Conservation (phyloP, 176 grass and related monocot species). For the Puccinellia tenuiflora region DNA sequence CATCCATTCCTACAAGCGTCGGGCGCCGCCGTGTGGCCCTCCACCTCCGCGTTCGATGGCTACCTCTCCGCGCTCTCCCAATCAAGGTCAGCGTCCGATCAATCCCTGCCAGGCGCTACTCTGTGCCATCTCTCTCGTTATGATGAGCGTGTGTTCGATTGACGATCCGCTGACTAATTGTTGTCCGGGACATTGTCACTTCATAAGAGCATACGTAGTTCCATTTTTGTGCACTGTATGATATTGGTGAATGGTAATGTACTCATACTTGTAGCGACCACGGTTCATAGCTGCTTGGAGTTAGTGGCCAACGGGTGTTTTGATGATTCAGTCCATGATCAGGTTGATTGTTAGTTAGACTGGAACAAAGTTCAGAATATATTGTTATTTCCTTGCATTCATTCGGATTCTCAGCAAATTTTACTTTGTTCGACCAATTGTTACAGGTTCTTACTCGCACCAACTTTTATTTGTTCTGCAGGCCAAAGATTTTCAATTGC, state of each 20-base stretch:
- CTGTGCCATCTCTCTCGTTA: neutral
- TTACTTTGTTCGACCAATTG: neutral
- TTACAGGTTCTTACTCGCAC: neutral
- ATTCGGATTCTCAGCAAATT: too few relatives aligned
- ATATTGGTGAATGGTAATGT: neutral
- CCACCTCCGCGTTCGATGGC: constrained; percentile 88
- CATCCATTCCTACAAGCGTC: constrained; percentile 92
- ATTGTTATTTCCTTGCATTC: too few relatives aligned
- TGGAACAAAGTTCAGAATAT: too few relatives aligned
- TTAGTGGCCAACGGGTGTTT: neutral
- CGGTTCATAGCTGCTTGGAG: neutral
- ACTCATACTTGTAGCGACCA: neutral
- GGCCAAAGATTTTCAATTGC: constrained; percentile 65
- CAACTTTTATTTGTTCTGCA: constrained; percentile 24
- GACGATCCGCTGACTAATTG: neutral
- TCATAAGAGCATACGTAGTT: neutral
- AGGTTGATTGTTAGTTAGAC: neutral
- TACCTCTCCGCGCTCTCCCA: constrained; percentile 82
- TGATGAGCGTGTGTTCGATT: constrained; percentile 1
- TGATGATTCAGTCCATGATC: neutral
- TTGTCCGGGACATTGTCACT: neutral
- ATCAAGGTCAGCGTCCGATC: constrained; percentile 61
- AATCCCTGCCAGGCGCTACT: neutral
- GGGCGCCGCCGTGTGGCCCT: constrained; percentile 86
- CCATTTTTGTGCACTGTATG: neutral